Base-by-base conservation (phyloP, 2,329 filamentous ascomycete species). In the Pezicula neosporulosa region DNA sequence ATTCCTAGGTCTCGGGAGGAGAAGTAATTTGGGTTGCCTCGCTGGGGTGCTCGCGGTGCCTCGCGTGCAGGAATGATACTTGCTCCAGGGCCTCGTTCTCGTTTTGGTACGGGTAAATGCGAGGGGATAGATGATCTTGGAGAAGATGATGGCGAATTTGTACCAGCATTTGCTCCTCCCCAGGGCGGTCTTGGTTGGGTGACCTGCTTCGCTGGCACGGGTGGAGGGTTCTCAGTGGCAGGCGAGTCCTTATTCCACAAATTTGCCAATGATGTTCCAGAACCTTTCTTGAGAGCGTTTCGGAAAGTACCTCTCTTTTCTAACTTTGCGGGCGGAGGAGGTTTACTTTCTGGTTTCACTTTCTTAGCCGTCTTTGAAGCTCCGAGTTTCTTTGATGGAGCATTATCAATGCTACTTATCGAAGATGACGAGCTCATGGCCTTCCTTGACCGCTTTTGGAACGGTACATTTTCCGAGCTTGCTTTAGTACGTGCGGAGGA, bases 261-360 rank as follows among this genome's bases (percentile, higher is more conserved):
- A 51, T 70, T 77, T 0, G 76, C 71, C 6, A 81, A 61, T 1
- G 73, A 70, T 35, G 76, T 72, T 19, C 70, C 70, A 6, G 75
- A 68, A 2, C 77, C 71, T 50, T 77, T 78, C 50, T 71, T 78
- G n/a, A 84, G 63, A 3, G 72, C 80, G 49, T 76, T 74, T 35
- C 77, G 75, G 39, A 83, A 64, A 1, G 62, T 62, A 1, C 66
- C 61, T 53, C 68, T 78, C 59, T 76, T 80, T 44, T 80, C 77
- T 9, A 43, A 49, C 63, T 52, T 69, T 56, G 24, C 24, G 24
- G 24, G 24, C 7, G 8, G 53, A 39, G 54, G 65, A 68, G 44
- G 53, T 37, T 47, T 62, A 13, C 8, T 9, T 16, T 61, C 63
- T 21, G 44, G n/a, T 44, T 63, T 66, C 5, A 53, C 16, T 30